phyloP scores from a whole-genome alignment of 139 green algal species.

The Tetradesmus lagerheimii region DNA sequence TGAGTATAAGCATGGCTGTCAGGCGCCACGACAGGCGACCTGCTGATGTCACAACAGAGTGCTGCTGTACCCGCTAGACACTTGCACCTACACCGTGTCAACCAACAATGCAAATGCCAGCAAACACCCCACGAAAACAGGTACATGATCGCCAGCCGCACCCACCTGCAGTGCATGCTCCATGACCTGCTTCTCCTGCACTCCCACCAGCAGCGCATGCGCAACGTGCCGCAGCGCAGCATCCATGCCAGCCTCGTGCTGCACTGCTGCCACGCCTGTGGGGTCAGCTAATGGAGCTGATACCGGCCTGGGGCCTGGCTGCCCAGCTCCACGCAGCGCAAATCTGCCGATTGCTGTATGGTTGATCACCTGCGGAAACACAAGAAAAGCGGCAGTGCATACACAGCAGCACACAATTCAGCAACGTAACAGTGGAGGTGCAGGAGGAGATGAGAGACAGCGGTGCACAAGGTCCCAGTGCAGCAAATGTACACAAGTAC shows the following conservation, averaged over 20 bases:
- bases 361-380: constrained; percentile 66
- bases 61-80: too few relatives aligned
- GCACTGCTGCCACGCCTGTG: constrained; percentile 65
- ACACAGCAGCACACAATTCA: too few relatives aligned
- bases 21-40: too few relatives aligned
- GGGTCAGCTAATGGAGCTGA: constrained; percentile 85
- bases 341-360: constrained; percentile 83
- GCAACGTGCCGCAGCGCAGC: constrained; percentile 86
- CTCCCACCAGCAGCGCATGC: constrained; percentile 82
- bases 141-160: background rate
- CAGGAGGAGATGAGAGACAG: too few relatives aligned
- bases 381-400: background rate
- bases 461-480: too few relatives aligned
- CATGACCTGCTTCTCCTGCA: constrained; percentile 70
- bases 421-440: too few relatives aligned
- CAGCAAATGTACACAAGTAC: too few relatives aligned
- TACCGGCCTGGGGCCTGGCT: constrained; percentile 77
- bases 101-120: background rate
- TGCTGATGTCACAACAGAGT: too few relatives aligned
- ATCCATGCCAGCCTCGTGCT: constrained; percentile 54
- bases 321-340: constrained; percentile 77
- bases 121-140: background rate
- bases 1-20: background rate
- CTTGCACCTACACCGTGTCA: background rate
- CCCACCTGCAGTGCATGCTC: constrained; percentile 62